Evolutionary conservation across 257 asterid species (phyloP).

Genomic region (Gynochthodes officinalis): DNA sequence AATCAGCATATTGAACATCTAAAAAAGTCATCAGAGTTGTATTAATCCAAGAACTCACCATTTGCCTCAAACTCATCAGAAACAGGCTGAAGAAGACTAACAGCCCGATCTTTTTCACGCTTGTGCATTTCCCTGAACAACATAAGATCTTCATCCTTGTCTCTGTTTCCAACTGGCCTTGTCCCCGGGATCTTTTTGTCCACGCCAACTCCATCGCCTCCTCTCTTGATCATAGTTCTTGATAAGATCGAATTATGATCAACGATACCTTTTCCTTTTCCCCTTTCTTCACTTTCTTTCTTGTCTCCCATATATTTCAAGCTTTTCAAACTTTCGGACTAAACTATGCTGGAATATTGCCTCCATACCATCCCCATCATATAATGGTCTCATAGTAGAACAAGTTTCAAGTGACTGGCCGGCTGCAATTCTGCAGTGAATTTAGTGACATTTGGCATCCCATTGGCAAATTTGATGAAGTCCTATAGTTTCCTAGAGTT

Average conservation of each 20-base stretch:
- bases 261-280: neutral
- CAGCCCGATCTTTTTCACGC: conserved; percentile 41
- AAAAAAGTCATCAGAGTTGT: neutral
- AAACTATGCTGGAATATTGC: neutral
- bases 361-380: neutral
- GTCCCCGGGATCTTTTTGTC: conserved; percentile 10
- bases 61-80: conserved; percentile 60
- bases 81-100: conserved; percentile 65
- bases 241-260: neutral
- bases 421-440: conserved; percentile 15
- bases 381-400: neutral
- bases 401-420: conserved; percentile 8
- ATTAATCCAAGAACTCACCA: conserved; percentile 26
- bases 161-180: conserved; percentile 24
- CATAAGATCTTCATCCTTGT: conserved; percentile 66
- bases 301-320: neutral
- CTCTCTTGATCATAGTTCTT: conserved; percentile 28
- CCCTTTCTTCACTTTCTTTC: no score
- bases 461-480: neutral
- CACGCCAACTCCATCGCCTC: conserved; percentile 16
- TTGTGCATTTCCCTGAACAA: conserved; percentile 60
- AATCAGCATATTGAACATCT: neutral
- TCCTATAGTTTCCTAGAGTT: no score
- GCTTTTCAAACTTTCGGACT: neutral
- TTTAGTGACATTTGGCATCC: conserved; percentile 18